Evolutionary conservation across 192 early-diverging fungal genomes (phyloP).

Genomic region (Backusella luteola): DNA sequence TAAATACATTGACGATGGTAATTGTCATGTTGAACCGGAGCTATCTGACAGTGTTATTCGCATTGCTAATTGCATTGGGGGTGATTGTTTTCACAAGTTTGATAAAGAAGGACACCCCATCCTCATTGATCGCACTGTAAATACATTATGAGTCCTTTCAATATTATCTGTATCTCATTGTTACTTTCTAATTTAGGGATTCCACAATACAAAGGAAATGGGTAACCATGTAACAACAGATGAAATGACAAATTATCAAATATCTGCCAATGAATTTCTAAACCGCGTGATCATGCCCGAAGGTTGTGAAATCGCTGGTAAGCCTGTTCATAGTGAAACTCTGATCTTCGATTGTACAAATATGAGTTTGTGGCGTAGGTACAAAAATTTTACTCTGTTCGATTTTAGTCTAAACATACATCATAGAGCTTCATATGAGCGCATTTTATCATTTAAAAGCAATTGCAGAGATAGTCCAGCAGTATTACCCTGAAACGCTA

Average conservation of each 20-base stretch:
- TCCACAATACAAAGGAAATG: conserved; percentile 61
- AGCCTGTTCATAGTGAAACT: conserved; percentile 71
- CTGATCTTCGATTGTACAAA: conserved; percentile 88
- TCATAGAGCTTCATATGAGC: conserved; percentile 51
- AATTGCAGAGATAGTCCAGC: conserved; percentile 81
- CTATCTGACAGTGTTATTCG: conserved; percentile 57
- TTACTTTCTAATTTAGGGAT: conserved; percentile 37
- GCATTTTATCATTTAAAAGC: conserved; percentile 63
- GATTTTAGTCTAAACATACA: neutral
- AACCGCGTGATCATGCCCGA: conserved; percentile 71
- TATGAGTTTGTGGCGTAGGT: conserved; percentile 70
- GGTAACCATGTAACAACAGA: conserved; percentile 52
- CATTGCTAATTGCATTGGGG: conserved; percentile 60
- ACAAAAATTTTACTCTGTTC: neutral
- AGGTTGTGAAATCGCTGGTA: conserved; percentile 64
- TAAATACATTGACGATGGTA: conserved; percentile 57
- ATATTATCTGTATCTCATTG: neutral
- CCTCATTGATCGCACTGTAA: conserved; percentile 86
- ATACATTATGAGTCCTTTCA: neutral
- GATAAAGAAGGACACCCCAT: conserved; percentile 90
- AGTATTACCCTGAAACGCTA: conserved; percentile 91
- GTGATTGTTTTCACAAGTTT: conserved; percentile 78
- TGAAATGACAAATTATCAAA: conserved; percentile 63
- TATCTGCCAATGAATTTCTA: conserved; percentile 64
- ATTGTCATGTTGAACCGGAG: conserved; percentile 50